Evolutionary conservation across 495 filamentous ascomycete species (phyloP).

Genomic region (Patellaria atrata): DNA sequence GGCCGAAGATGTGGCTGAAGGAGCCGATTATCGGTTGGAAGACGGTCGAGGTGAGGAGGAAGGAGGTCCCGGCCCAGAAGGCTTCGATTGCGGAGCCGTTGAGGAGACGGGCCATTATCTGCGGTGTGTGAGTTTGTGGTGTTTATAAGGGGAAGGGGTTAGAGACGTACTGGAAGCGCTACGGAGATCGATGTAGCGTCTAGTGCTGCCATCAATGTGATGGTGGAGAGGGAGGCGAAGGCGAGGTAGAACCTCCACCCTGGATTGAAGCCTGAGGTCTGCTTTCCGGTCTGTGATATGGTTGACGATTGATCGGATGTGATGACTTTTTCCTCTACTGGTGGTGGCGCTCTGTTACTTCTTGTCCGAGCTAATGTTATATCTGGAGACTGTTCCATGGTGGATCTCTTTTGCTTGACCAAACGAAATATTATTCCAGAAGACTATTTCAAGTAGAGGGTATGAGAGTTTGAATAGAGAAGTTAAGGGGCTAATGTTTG

Average conservation of each 20-base stretch:
- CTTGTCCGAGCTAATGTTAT: no score
- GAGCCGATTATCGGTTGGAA: slow-evolving; percentile 26
- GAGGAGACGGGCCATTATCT: slow-evolving; percentile 37
- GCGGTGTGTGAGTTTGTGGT: background rate
- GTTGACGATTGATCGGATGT: background rate
- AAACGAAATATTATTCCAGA: no score
- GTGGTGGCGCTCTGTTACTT: no score
- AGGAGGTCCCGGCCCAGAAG: slow-evolving; percentile 45
- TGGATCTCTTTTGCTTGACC: no score
- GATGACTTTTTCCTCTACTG: no score
- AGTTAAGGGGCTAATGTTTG: no score
- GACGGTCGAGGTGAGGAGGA: slow-evolving; percentile 35
- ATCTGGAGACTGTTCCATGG: no score
- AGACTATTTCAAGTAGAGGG: no score
- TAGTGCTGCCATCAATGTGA: slow-evolving; percentile 53
- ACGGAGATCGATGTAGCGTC: slow-evolving; percentile 64
- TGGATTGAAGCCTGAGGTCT: slow-evolving; percentile 26
- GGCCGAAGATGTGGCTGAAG: slow-evolving; percentile 39
- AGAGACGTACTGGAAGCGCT: slow-evolving; percentile 44
- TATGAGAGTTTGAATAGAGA: no score
- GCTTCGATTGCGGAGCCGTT: slow-evolving; percentile 42
- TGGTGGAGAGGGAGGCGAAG: slow-evolving; percentile 43
- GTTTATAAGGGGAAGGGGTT: background rate
- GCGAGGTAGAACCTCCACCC: slow-evolving; percentile 29
- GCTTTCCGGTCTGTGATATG: background rate